Conservation (phyloP, 208 protist species). For the Acanthamoeba rhysodes region DNA sequence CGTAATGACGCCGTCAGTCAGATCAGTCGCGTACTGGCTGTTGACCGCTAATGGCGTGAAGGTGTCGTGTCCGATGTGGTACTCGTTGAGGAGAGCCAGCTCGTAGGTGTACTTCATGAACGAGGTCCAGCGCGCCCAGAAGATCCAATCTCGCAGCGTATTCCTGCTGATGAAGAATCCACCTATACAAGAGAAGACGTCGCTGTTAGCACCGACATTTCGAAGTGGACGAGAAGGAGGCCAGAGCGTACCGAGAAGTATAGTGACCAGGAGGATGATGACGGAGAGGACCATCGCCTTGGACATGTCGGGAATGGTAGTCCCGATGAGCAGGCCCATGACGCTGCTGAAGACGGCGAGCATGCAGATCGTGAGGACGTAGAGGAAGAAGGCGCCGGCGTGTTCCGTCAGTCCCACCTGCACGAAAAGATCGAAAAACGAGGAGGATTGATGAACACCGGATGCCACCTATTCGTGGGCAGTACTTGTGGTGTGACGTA, state of each 20-base stretch:
- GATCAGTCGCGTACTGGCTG: not conserved
- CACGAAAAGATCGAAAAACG: no score
- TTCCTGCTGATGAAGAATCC: not conserved
- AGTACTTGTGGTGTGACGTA: not conserved
- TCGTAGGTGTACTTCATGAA: conserved; percentile 44
- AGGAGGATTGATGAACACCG: no score
- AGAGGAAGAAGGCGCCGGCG: not conserved
- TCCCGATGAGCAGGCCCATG: not conserved
- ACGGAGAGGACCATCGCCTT: not conserved
- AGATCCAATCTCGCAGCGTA: not conserved
- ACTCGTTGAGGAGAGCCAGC: not conserved
- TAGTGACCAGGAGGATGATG: not conserved
- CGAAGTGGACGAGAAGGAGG: not conserved
- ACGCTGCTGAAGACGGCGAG: not conserved
- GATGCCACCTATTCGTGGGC: no score
- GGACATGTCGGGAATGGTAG: not conserved
- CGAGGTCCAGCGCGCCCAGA: not conserved
- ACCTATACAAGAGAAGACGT: not conserved
- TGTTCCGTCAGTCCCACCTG: not conserved
- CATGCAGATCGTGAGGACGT: not conserved
- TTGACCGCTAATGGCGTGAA: not conserved
- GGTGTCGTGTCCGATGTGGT: not conserved
- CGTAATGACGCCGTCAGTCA: not conserved
- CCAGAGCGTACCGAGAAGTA: no score
- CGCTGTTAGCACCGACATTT: no score